Evolutionary conservation across 164 flowering plant species (phyloP).

Genomic region (Vitis rupestris): DNA sequence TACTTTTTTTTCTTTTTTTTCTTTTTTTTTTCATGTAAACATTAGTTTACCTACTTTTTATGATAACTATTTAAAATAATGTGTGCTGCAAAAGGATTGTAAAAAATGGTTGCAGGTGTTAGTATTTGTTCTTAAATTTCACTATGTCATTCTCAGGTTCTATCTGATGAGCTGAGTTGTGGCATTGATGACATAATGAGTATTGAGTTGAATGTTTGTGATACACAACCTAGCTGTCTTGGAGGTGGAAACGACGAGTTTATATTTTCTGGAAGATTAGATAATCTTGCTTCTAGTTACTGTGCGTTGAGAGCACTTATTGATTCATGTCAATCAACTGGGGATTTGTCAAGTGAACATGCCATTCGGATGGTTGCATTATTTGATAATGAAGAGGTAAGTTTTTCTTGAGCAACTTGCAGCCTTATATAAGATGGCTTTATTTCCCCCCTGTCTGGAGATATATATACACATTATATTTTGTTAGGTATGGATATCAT

Average conservation of each 20-base stretch:
- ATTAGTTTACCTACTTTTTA: neutral
- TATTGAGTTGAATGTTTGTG: conserved; percentile 82
- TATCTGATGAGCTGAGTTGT: conserved; percentile 77
- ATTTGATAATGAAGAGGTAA: conserved; percentile 97
- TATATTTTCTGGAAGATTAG: conserved; percentile 92
- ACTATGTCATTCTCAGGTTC: conserved; percentile 36
- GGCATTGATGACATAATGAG: conserved; percentile 60
- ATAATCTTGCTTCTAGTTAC: conserved; percentile 90
- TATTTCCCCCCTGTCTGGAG: neutral
- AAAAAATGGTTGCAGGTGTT: neutral
- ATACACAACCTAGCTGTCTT: conserved; percentile 94
- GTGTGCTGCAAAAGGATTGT: neutral
- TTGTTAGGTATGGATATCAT: neutral
- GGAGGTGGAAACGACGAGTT: conserved; percentile 94
- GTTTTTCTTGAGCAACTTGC: conserved; percentile 4
- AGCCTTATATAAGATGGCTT: neutral
- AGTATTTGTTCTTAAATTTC: neutral
- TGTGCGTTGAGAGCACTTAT: conserved; percentile 90
- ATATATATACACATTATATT: neutral
- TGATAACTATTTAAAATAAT: neutral
- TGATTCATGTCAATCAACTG: conserved; percentile 65
- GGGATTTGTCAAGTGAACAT: conserved; percentile 63
- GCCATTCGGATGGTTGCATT: conserved; percentile 88
- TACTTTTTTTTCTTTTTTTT: neutral
- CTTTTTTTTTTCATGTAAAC: neutral